Base-by-base conservation (phyloP, 1,284 basidiomycete genomes). In the Peniophora sp. region DNA sequence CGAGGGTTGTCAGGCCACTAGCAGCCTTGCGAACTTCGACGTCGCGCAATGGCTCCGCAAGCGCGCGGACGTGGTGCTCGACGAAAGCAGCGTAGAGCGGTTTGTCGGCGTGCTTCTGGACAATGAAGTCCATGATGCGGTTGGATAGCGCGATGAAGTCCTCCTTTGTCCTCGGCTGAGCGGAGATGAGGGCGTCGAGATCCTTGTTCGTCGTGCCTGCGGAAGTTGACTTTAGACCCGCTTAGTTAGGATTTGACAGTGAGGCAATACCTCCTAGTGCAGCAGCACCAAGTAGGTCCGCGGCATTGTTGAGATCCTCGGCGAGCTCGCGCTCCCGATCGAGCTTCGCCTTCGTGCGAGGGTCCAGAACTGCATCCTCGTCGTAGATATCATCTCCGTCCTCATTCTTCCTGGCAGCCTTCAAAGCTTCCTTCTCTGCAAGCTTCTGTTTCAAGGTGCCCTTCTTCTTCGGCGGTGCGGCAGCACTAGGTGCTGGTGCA, bases 21-120 rank as follows among this genome's bases (percentile, higher is more conserved):
- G 91, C 90, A 2, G 81, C 87, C 65, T 95, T 95, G 56, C 92
- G 80, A 32, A 92, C 85, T 61, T 97, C 93, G 48, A 92, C 83
- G 56, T 95, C 92, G 55, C 84, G 86, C 49, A 97, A 74, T 12
- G 88, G 81, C 54, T 73, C 68, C 2, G 85, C 83, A 17, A 95
- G 69, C 52, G 83, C 81, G 53, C 85, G 83, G 17, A 81, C 81
- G 58, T 92, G 83, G 59, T 87, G 77, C 62, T 96, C 92, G 54
- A 92, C 77, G 62, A 97, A 96, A 1, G 78, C 59, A 2, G 85
- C 64, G 64, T 91, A 97, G 11, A 93, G 74, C 2, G 90, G 89
- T 64, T 91, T 92, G 63, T 73, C 65, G 60, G 87, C 77, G 67
- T 94, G 89, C 60, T 78, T 81, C 60, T 85, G 81, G 68, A 91